A percentile compares a stretch with the other conserved stretches of the same genome.
These are phyloP conservation scores for Saitoella complicata DNA, from an alignment of 805 yeast species.

Conservation along the genomic window DNA sequence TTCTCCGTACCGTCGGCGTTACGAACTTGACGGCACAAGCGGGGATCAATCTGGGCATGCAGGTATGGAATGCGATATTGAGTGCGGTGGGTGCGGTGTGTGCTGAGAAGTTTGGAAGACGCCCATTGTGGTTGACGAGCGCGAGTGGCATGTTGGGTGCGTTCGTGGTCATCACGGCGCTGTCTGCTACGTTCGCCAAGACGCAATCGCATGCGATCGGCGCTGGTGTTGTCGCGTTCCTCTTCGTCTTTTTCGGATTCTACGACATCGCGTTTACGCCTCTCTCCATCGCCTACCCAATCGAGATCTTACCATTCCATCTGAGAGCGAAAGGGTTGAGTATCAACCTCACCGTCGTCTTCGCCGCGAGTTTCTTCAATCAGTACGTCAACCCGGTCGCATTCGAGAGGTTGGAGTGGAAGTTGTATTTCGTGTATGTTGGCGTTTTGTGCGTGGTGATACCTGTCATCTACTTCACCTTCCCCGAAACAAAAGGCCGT, in stretches of 20 bases:
- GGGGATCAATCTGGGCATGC: slow-evolving; percentile 34
- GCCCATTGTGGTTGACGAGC: slow-evolving; percentile 18
- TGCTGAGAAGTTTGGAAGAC: slow-evolving; percentile 17
- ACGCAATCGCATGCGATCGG: not conserved
- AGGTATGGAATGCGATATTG: slow-evolving; percentile 29
- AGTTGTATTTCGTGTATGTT: slow-evolving; percentile 26
- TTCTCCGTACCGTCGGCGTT: slow-evolving; percentile 33
- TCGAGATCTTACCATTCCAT: slow-evolving; percentile 15
- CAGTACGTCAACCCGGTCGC: slow-evolving; percentile 26
- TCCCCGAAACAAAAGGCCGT: slow-evolving; percentile 28
- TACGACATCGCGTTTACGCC: slow-evolving; percentile 9
- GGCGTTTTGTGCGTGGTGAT: too few species aligned
- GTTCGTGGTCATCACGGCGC: slow-evolving; percentile 29
- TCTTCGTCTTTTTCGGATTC: slow-evolving; percentile 9
- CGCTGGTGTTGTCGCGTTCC: slow-evolving; percentile 8
- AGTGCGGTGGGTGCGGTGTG: slow-evolving; percentile 18
- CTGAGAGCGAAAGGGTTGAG: slow-evolving; percentile 29
- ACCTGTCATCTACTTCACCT: slow-evolving; percentile 21
- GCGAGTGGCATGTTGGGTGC: slow-evolving; percentile 24
- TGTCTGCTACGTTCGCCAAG: slow-evolving; percentile 27
- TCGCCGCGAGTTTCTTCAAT: slow-evolving; percentile 16
- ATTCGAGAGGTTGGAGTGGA: slow-evolving; percentile 27
- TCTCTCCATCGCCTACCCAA: slow-evolving; percentile 9
- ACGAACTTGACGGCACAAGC: slow-evolving; percentile 17
- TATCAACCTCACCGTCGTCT: slow-evolving; percentile 15